Evolutionary conservation across 2,329 filamentous ascomycete genomes (phyloP).

Genomic region (Myriosclerotinia curreyana): DNA sequence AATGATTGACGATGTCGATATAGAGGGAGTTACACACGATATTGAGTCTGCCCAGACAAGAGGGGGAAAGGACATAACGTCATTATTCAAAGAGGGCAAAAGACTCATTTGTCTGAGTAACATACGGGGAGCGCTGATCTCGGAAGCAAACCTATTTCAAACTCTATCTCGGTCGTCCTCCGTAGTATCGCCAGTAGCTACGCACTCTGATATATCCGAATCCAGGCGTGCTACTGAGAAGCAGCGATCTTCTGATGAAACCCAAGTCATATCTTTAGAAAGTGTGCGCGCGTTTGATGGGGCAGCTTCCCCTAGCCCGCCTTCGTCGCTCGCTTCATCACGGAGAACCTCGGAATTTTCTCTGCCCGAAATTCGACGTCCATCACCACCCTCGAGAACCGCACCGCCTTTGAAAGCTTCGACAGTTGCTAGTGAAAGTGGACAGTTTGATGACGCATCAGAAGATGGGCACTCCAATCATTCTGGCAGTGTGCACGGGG

Average conservation of each 20-base stretch:
- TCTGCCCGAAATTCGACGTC: conserved; percentile 17
- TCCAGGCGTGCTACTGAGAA: conserved; percentile 31
- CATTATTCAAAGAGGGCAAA: conserved; percentile 57
- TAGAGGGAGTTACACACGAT: conserved; percentile 60
- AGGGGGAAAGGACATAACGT: conserved; percentile 18
- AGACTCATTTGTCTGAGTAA: conserved; percentile 61
- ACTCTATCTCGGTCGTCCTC: conserved; percentile 57
- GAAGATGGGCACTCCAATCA: conserved; percentile 36
- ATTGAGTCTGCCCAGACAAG: conserved; percentile 35
- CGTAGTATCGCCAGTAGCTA: conserved; percentile 54
- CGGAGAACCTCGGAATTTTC: conserved; percentile 27
- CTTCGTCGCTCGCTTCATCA: conserved; percentile 27
- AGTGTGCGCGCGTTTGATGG: conserved; percentile 30
- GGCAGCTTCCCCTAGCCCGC: conserved; percentile 26
- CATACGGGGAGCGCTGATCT: conserved; percentile 63
- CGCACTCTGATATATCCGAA: conserved; percentile 45
- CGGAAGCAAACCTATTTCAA: conserved; percentile 64
- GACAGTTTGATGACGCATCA: conserved; percentile 39
- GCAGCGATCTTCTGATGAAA: conserved; percentile 27
- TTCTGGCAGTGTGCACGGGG: conserved; percentile 28
- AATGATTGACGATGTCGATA: conserved; percentile 59
- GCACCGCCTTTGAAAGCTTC: conserved; percentile 25
- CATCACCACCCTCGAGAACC: neutral
- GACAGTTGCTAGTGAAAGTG: conserved; percentile 34
- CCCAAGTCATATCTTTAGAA: conserved; percentile 41